These are phyloP conservation scores for Jamesozyma hellenica DNA, from an alignment of 805 yeast genomes.

Conservation along the genomic window DNA sequence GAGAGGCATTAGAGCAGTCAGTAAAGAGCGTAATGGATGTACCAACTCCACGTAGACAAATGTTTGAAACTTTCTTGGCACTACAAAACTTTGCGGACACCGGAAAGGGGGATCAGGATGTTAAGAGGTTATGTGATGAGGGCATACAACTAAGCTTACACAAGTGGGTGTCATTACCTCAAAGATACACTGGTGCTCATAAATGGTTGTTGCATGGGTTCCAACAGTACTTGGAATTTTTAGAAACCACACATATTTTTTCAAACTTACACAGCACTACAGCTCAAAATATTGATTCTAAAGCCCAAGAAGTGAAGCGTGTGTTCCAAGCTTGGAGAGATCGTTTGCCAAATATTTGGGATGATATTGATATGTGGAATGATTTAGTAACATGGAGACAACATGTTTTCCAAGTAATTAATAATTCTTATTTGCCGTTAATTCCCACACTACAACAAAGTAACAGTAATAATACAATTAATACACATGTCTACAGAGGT, in stretches of 20 bases:
- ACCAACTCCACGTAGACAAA: slow-evolving; percentile 94
- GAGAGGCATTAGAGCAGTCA: slow-evolving; percentile 88
- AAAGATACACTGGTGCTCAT: slow-evolving; percentile 68
- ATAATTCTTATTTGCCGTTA: slow-evolving; percentile 86
- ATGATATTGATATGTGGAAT: slow-evolving; percentile 95
- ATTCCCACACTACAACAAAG: slow-evolving; percentile 74
- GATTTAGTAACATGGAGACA: slow-evolving; percentile 98
- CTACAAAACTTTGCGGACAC: slow-evolving; percentile 91
- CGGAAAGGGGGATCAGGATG: slow-evolving; percentile 73
- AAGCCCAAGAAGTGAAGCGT: slow-evolving; percentile 88
- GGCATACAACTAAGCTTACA: slow-evolving; percentile 87
- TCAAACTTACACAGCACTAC: slow-evolving; percentile 80
- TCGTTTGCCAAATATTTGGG: slow-evolving; percentile 93
- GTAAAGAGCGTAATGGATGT: slow-evolving; percentile 96
- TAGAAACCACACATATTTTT: slow-evolving; percentile 94
- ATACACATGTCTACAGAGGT: slow-evolving; percentile 93
- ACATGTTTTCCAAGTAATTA: slow-evolving; percentile 93
- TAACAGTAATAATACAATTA: slow-evolving; percentile 58
- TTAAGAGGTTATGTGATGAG: slow-evolving; percentile 83
- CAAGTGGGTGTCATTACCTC: slow-evolving; percentile 88
- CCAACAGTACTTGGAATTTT: slow-evolving; percentile 94
- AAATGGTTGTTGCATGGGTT: slow-evolving; percentile 83
- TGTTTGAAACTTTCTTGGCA: slow-evolving; percentile 87
- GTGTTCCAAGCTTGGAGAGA: slow-evolving; percentile 97
- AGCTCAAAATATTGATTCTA: slow-evolving; percentile 82